Base-by-base conservation (phyloP, 441 rosid species). In the Pelargonium myrrhifolium region DNA sequence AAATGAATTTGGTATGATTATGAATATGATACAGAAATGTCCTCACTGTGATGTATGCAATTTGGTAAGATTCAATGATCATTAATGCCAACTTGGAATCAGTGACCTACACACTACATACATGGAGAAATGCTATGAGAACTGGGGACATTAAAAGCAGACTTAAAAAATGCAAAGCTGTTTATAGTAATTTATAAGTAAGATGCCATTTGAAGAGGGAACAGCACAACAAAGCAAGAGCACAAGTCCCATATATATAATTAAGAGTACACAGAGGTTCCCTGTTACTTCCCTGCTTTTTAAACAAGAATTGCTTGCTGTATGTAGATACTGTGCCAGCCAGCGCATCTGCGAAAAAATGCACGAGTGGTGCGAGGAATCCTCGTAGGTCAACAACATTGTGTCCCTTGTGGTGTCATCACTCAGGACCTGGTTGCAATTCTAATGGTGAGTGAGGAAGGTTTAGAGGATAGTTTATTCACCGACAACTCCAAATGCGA, bases 281-380 rank as follows among this genome's bases (percentile, higher is more conserved):
- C 18, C 59, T 71, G 75, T 70, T 73, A 65, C 75, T 26, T 70
- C 70, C 65, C 58, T 45, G 64, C 53, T 47, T 60, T 68, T 24
- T 20, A 17, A 24, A 43, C 28, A 22, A 9, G 6, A 37, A 62
- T 65, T 60, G 65, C 31, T 72, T 60, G 55, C 60, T n/a, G n/a
- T n/a, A n/a, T 43, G 62, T 53, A 53, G 71, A 63, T 71, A 14
- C 70, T 14, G 24, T 51, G n/a, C n/a, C n/a, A n/a, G 76, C 68
- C 78, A 69, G 42, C 70, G 53, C 49, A 42, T 39, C 37, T 31
- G 37, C 37, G 37, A 31, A 31, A 31, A 31, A 31, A 31, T 31
- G 37, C 37, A 31, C 37, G 37, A 31, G 37, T 31, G 37, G 37
- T 31, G 37, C 6, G 37, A 4, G 0, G 37, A 31, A 31, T 31